Conservation (phyloP, 2,329 filamentous ascomycete species). For the Phaeoacremonium minimum region DNA sequence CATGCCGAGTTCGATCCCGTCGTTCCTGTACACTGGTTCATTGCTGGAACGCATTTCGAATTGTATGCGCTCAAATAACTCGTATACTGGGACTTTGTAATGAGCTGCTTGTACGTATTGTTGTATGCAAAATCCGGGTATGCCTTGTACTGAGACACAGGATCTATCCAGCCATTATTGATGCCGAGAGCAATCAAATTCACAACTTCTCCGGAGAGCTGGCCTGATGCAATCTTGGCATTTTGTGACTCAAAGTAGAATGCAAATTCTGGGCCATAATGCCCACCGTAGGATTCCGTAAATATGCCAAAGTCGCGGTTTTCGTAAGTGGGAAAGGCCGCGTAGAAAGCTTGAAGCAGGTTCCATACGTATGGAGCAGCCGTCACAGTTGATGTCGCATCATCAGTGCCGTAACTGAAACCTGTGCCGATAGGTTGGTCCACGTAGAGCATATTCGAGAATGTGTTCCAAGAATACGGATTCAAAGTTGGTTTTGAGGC, state of each 20-base stretch:
- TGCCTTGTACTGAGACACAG: slow-evolving; percentile 32
- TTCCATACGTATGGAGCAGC: slow-evolving; percentile 50
- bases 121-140: slow-evolving; percentile 40
- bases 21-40: slow-evolving; percentile 11
- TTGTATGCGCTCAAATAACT: slow-evolving; percentile 12
- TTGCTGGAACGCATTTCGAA: slow-evolving; percentile 15
- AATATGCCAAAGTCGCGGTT: slow-evolving; percentile 52
- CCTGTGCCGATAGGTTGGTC: slow-evolving; percentile 38
- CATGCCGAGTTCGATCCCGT: slow-evolving; percentile 24
- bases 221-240: slow-evolving; percentile 38
- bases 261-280: slow-evolving; percentile 53
- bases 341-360: slow-evolving; percentile 57
- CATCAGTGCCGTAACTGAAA: slow-evolving; percentile 29
- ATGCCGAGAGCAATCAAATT: slow-evolving; percentile 50
- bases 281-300: slow-evolving; percentile 53
- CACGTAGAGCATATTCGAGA: slow-evolving; percentile 55
- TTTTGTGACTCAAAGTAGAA: slow-evolving; percentile 55
- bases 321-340: slow-evolving; percentile 59
- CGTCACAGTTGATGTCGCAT: slow-evolving; percentile 34
- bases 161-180: slow-evolving; percentile 54
- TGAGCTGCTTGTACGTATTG: slow-evolving; percentile 29
- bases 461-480: slow-evolving; percentile 35
- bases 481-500: slow-evolving; percentile 33
- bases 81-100: slow-evolving; percentile 10
- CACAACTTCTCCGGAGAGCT: slow-evolving; percentile 33